These are phyloP conservation scores for Auricularia sp. DNA, from an alignment of 768 basidiomycete species.

Conservation along the genomic window DNA sequence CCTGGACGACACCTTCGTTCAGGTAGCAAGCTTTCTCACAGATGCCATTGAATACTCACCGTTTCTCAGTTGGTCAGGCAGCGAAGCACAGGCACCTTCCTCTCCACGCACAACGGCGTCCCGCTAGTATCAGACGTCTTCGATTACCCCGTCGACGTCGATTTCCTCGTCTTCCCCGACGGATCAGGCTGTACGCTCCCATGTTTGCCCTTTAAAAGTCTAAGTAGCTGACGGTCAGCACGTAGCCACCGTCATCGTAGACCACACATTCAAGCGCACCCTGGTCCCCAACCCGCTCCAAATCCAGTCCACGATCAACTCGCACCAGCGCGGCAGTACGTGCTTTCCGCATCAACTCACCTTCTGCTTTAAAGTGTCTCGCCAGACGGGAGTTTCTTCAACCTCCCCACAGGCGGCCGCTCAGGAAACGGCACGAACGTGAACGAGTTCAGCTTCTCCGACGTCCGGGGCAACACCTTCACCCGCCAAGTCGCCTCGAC, in stretches of 20 bases:
- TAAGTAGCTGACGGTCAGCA: neutral
- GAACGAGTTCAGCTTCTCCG: slow-evolving; percentile 56
- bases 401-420: slow-evolving; percentile 35
- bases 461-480: slow-evolving; percentile 54
- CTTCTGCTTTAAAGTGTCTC: neutral
- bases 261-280: slow-evolving; percentile 59
- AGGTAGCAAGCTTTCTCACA: slow-evolving; percentile 19
- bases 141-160: slow-evolving; percentile 41
- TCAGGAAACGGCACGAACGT: slow-evolving; percentile 59
- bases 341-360: neutral
- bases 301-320: slow-evolving; percentile 45
- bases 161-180: slow-evolving; percentile 24
- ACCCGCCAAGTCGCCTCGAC: slow-evolving; percentile 49
- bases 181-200: slow-evolving; percentile 17
- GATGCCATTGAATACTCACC: neutral
- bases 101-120: slow-evolving; percentile 40
- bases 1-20: slow-evolving; percentile 34
- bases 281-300: slow-evolving; percentile 50
- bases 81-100: slow-evolving; percentile 35
- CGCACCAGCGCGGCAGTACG: slow-evolving; percentile 42
- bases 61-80: slow-evolving; percentile 38
- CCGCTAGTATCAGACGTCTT: slow-evolving; percentile 41
- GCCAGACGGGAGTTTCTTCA: slow-evolving; percentile 36
- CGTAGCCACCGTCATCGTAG: slow-evolving; percentile 23
- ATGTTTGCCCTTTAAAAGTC: too few species aligned